Conservation (phyloP, 768 basidiomycete genomes). For the Trametes gibbosa region DNA sequence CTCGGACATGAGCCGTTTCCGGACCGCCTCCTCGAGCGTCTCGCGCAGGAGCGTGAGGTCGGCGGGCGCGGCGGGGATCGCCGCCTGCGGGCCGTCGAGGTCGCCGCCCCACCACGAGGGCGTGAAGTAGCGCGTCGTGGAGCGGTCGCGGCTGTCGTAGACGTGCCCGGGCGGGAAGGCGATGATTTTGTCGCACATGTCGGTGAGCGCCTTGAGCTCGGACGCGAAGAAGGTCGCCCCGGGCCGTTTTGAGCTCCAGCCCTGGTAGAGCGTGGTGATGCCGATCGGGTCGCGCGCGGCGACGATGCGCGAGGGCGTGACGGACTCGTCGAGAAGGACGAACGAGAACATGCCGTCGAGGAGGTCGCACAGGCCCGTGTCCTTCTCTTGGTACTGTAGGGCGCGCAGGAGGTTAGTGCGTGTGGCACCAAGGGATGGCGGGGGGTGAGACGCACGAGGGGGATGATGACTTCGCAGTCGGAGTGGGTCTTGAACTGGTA, state of each 20-base stretch:
- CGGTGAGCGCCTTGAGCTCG: constrained; percentile 87
- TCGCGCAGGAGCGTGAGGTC: constrained; percentile 74
- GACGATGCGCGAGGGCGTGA: constrained; percentile 84
- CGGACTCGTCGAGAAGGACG: constrained; percentile 91
- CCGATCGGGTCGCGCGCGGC: constrained; percentile 97
- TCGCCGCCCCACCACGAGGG: constrained; percentile 93
- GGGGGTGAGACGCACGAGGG: constrained; percentile 53
- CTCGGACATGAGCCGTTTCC: constrained; percentile 96
- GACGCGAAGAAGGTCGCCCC: constrained; percentile 90
- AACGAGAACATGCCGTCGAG: constrained; percentile 99
- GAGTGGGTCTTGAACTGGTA: constrained; percentile 95
- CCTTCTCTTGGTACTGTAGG: constrained; percentile 83
- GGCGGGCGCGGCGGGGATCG: constrained; percentile 55
- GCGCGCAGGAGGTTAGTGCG: neutral
- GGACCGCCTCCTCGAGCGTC: constrained; percentile 86
- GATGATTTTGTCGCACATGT: constrained; percentile 93
- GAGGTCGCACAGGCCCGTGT: constrained; percentile 66
- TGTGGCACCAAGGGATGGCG: neutral
- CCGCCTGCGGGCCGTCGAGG: constrained; percentile 50
- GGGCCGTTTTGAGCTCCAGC: constrained; percentile 82
- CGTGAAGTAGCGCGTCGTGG: constrained; percentile 80
- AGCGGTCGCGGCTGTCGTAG: constrained; percentile 80
- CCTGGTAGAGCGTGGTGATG: constrained; percentile 98
- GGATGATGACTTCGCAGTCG: constrained; percentile 96
- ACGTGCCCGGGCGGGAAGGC: constrained; percentile 98